Evolutionary conservation across 164 flowering plant species (phyloP).

Genomic region (Macadamia integrifolia): DNA sequence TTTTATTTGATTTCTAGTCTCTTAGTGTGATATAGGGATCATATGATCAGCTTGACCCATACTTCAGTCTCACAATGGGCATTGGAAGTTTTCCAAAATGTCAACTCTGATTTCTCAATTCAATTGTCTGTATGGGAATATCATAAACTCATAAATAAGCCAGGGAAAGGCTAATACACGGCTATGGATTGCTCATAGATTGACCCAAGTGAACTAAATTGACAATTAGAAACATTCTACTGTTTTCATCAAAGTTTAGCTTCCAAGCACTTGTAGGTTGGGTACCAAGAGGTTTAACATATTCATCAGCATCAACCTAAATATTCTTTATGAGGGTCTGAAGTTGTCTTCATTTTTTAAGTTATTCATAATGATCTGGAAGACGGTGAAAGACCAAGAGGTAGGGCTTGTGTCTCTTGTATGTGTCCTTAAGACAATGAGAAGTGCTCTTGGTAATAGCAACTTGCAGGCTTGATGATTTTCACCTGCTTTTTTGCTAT

Average conservation of each 20-base stretch:
- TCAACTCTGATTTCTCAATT: too few relatives aligned
- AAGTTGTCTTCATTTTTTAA: background rate
- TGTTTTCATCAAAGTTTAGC: too few relatives aligned
- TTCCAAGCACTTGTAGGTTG: too few relatives aligned
- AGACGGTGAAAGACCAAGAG: conserved; percentile 8
- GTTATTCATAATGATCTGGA: background rate
- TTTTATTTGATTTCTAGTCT: background rate
- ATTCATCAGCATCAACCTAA: background rate
- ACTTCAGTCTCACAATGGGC: too few relatives aligned
- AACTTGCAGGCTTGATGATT: conserved; percentile 32
- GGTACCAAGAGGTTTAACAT: too few relatives aligned
- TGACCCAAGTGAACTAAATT: too few relatives aligned
- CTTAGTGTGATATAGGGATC: background rate
- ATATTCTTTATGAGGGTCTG: background rate
- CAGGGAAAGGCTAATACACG: too few relatives aligned
- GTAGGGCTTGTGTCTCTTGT: conserved; percentile 32
- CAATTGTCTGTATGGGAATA: too few relatives aligned
- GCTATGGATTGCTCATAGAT: too few relatives aligned
- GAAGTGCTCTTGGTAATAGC: conserved; percentile 25
- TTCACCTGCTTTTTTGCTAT: conserved; percentile 29
- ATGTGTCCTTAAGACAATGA: conserved; percentile 34
- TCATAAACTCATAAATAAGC: too few relatives aligned
- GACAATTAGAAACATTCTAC: too few relatives aligned
- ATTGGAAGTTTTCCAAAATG: too few relatives aligned
- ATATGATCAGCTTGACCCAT: background rate